These are phyloP conservation scores for Lepidium campestre DNA, from an alignment of 441 rosid genomes.

Conservation along the genomic window DNA sequence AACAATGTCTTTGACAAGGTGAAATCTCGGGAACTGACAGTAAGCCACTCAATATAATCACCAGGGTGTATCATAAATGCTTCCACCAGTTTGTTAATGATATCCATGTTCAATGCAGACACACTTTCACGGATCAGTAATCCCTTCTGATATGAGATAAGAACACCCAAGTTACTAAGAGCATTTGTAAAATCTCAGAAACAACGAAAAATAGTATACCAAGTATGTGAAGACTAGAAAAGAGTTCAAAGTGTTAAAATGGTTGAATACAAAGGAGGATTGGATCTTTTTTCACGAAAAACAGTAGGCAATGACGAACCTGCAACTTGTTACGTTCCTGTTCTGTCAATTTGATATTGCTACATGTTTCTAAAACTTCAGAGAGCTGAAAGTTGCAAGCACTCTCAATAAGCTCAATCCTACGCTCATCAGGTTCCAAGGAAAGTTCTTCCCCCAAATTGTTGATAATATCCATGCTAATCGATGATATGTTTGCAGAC, in stretches of 20 bases:
- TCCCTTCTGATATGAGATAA: conserved; percentile 25
- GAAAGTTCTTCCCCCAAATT: conserved; percentile 58
- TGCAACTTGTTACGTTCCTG: conserved; percentile 28
- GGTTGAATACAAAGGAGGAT: background rate
- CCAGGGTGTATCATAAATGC: conserved; percentile 42
- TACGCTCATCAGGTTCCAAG: conserved; percentile 42
- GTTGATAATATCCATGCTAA: conserved; percentile 57
- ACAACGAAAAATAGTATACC: background rate
- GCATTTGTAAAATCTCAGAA: background rate
- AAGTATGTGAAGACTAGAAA: background rate
- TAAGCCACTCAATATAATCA: conserved; percentile 56
- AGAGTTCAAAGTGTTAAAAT: background rate
- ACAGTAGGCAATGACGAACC: conserved; percentile 14
- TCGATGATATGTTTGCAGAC: conserved; percentile 39
- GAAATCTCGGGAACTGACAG: conserved; percentile 42
- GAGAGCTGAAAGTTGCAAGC: conserved; percentile 47
- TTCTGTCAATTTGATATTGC: conserved; percentile 25
- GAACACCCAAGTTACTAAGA: conserved; percentile 9
- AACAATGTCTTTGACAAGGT: conserved; percentile 63
- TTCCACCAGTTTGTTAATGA: conserved; percentile 58
- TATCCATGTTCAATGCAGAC: conserved; percentile 54
- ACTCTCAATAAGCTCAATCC: conserved; percentile 61
- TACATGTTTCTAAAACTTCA: conserved; percentile 29
- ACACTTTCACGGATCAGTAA: conserved; percentile 28
- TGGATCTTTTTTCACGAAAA: background rate